These are phyloP conservation scores for Eucalyptus microcorys DNA, from an alignment of 345 rosid species.

Conservation along the genomic window DNA sequence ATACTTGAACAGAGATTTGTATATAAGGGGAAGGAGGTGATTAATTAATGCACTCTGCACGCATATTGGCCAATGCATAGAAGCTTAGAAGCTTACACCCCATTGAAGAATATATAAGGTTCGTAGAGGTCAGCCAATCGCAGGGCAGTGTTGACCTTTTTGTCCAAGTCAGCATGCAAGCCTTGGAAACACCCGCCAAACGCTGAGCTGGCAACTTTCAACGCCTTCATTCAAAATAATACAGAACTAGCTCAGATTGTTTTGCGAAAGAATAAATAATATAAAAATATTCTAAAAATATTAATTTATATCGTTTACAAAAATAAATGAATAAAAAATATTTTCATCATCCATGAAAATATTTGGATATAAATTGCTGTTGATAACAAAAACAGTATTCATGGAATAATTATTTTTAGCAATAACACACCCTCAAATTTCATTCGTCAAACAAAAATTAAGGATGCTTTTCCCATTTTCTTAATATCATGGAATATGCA, in stretches of 20 bases:
- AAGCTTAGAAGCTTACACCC: constrained; percentile 4
- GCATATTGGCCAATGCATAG: background rate
- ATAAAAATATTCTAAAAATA: too few relatives aligned
- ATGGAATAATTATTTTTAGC: too few relatives aligned
- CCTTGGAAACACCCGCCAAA: constrained; percentile 6
- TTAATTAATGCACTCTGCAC: background rate
- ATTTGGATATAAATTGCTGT: rapidly evolving
- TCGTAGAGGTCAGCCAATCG: constrained; percentile 17
- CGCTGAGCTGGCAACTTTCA: constrained; percentile 4
- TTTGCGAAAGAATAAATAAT: too few relatives aligned
- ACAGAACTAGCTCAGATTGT: background rate
- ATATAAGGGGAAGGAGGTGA: background rate
- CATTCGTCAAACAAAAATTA: background rate
- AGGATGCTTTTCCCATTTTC: background rate
- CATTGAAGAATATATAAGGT: constrained; percentile 27
- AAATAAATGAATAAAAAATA: too few relatives aligned
- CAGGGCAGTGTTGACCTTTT: constrained; percentile 11
- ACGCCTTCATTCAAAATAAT: background rate
- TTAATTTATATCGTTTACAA: too few relatives aligned
- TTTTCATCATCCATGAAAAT: too few relatives aligned
- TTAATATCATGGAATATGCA: background rate
- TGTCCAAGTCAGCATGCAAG: background rate
- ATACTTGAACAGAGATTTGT: background rate
- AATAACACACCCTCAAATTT: too few relatives aligned
- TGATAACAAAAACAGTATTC: too few relatives aligned